These are phyloP conservation scores for Phytophthora parvispora DNA, from an alignment of 352 stramenopile species.

Conservation along the genomic window DNA sequence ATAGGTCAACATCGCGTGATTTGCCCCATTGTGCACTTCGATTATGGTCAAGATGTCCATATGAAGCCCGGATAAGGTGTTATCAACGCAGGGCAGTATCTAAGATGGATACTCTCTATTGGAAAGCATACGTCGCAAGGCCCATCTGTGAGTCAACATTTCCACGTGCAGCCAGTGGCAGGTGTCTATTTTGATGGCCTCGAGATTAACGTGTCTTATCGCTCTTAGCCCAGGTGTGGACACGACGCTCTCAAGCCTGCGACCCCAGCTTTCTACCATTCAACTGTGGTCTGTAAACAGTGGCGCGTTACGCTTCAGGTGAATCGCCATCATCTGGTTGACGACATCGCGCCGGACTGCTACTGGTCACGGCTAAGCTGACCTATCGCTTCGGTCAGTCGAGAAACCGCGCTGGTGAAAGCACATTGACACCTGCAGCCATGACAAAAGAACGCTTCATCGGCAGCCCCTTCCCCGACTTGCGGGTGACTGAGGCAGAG, in stretches of 20 bases:
- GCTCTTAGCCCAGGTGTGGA: background rate
- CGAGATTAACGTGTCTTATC: background rate
- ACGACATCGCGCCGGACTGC: background rate
- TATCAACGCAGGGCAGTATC: too few species aligned
- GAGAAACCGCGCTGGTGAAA: background rate
- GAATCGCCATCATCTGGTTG: background rate
- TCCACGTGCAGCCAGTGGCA: background rate
- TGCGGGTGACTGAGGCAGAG: background rate
- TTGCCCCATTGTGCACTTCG: too few species aligned
- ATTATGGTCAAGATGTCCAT: too few species aligned
- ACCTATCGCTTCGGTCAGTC: background rate
- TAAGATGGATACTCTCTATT: too few species aligned
- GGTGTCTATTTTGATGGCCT: background rate
- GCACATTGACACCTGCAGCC: background rate
- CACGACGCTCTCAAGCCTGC: background rate
- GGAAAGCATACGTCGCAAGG: background rate
- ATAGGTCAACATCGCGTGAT: too few species aligned
- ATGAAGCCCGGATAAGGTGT: too few species aligned
- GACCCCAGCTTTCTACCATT: background rate
- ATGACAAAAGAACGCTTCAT: background rate
- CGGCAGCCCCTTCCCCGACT: background rate
- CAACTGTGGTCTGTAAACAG: background rate
- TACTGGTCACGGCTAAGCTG: background rate
- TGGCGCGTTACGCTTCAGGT: background rate
- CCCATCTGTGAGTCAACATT: background rate